Base-by-base conservation (phyloP, 75 land plant species). In the Gnetum montanum region DNA sequence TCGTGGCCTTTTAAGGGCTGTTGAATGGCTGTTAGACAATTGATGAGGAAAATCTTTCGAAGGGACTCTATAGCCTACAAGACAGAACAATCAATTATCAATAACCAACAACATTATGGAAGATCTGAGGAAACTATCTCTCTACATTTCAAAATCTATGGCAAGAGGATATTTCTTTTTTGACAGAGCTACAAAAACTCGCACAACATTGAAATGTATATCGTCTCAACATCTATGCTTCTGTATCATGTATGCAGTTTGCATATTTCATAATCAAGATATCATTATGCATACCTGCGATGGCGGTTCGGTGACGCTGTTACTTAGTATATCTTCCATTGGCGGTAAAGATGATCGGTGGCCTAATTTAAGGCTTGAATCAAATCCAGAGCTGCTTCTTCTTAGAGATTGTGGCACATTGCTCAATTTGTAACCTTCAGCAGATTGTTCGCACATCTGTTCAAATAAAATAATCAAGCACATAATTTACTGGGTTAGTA, bases 391-490 rank as follows among this genome's bases (percentile, higher is more conserved):
- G 60, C 75, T 75, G 46, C 55, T 70, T 64, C 95, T 73, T 49
- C 83, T 70, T 30, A 70, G 74, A 34, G 81, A 70, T 22, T 59
- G 68, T 8, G 48, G 33, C 19, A 50, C 29, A 36, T 73, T 75
- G 64, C 82, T 91, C n/a, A 88, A 83, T 50, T 70, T 92, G 62
- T 88, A 85, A 45, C 80, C 74, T 53, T 88, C 98, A 56, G 98
- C 95, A 45, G 90, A 83, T 73, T 73, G 75, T 49, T 93, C 95
- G 59, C 98, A 93, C 84, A 93, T 93, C 86, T 93, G 56, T 64
- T 63, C 15, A 20, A 27, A 58, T 34, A 23, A 43, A 57, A 15
- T 26, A 61, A 13, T 12, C 28, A n/a, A 23, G 15, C 5, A 48
- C 22, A 46, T 20, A 20, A 46, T 20, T 38, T 46, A 46, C 8